phyloP scores from a whole-genome alignment of 352 stramenopile genomes.

The Thraustochytrium sp. region DNA sequence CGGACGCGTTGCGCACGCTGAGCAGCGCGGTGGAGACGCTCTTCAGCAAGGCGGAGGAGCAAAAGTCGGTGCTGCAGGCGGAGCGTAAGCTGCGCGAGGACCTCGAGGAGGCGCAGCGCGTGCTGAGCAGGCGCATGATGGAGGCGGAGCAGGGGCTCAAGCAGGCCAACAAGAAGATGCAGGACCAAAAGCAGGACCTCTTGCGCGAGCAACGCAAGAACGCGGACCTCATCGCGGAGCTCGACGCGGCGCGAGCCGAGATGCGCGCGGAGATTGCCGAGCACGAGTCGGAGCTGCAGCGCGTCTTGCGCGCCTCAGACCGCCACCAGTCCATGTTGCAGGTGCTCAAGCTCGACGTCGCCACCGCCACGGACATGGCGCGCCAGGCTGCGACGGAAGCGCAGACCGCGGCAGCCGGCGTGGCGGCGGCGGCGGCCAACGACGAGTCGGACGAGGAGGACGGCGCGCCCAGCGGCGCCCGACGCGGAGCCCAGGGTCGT shows the following conservation, averaged over 20 bases:
- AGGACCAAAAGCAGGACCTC: neutral
- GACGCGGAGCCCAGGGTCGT: neutral
- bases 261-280: neutral
- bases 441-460: neutral
- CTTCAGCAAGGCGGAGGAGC: neutral
- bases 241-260: neutral
- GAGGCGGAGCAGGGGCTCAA: conserved; percentile 5
- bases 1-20: neutral
- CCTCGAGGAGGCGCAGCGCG: neutral
- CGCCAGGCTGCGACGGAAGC: neutral
- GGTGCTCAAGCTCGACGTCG: conserved; percentile 21
- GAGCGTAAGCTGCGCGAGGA: neutral
- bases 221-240: neutral
- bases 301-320: neutral
- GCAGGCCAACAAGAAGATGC: neutral
- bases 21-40: neutral
- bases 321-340: conserved; percentile 9
- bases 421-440: neutral
- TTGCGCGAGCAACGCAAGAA: neutral
- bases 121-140: neutral
- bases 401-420: neutral
- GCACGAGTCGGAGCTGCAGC: neutral
- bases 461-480: neutral
- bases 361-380: neutral
- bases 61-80: neutral